Evolutionary conservation across 2,329 filamentous ascomycete species (phyloP), one percentile per base, ranked within the genome.

Genomic region (Dichotomopilus funicola): DNA sequence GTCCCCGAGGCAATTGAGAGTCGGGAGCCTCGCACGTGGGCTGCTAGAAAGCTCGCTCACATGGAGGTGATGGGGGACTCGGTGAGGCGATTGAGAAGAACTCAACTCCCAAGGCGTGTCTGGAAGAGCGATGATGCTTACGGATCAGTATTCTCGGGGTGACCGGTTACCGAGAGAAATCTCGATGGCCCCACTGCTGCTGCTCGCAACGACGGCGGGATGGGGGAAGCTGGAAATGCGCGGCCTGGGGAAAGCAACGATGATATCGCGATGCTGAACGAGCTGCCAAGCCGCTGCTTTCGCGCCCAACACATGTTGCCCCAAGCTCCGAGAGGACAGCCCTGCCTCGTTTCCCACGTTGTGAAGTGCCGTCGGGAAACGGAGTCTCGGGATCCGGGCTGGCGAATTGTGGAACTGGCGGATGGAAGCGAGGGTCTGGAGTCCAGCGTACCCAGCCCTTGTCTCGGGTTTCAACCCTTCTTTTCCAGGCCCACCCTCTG

Each of bases 291-390:
- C 19, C 19, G 19, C 19, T 27, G 19, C 19, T 27, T 27, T 27
- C 19, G 19, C 19, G 19, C 19, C 19, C 19, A 27, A 27, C 19
- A 27, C 19, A 27, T 27, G 19, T 27, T 3, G 19, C 19, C 19
- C 19, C 19, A 27, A 27, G 19, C 19, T 27, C 19, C 19, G 37
- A 40, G 6, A 43, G 27, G 37, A 48, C 54, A 44, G 3, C 43
- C 38, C 48, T 19, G 19, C 53, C 47, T 43, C 42, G 36, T 13
- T 34, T 43, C 41, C 49, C 54, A 50, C 46, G 45, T 49, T 53
- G 46, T 37, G 40, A 45, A 57, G 27, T 54, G 51, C 48, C 55
- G 51, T 33, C 8, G 33, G n/a, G 34, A 34, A 35, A 48, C 51
- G 55, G 51, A 45, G 55, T 51, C 41, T 36, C 19, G 19, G 34